phyloP scores from a whole-genome alignment of 2,329 filamentous ascomycete genomes.

The Alternaria ethzedia region DNA sequence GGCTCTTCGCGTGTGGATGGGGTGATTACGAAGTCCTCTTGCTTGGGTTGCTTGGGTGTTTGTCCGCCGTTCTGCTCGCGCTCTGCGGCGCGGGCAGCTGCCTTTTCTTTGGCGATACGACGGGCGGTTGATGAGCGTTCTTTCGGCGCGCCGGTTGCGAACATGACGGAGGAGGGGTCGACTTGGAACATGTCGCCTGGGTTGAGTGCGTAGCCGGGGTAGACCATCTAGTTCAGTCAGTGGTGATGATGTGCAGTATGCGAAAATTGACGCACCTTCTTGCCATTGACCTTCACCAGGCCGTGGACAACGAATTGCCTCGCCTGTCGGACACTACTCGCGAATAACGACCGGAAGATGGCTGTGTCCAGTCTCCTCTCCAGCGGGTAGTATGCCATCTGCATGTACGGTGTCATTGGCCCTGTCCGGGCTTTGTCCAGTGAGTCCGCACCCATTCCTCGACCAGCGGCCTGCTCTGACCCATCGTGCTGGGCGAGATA shows the following conservation, averaged over 20 bases:
- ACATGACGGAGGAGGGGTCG: conserved; percentile 85
- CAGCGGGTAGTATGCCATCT: conserved; percentile 92
- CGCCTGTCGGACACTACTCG: conserved; percentile 90
- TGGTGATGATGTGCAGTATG: neutral
- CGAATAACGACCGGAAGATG: conserved; percentile 91
- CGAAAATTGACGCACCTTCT: conserved; percentile 68
- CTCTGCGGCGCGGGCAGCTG: conserved; percentile 36
- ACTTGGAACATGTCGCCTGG: conserved; percentile 99
- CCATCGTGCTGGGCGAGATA: conserved; percentile 85
- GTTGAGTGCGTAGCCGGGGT: conserved; percentile 92
- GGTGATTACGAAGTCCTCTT: conserved; percentile 2
- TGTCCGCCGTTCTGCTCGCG: conserved; percentile 28
- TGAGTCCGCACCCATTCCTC: conserved; percentile 70
- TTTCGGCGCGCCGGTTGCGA: conserved; percentile 80
- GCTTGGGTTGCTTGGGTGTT: conserved; percentile 17
- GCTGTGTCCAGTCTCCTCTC: conserved; percentile 94
- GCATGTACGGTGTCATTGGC: conserved; percentile 82
- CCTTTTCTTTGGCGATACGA: conserved; percentile 37
- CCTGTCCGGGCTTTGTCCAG: conserved; percentile 24
- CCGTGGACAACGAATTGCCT: conserved; percentile 94
- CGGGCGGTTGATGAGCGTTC: conserved; percentile 37
- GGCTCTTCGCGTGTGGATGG: conserved; percentile 31
- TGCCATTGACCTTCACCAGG: conserved; percentile 92
- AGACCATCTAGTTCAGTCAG: conserved; percentile 71
- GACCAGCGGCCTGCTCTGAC: conserved; percentile 79